A percentile compares a stretch with the other conserved stretches of the same genome.
These are phyloP conservation scores for Polychaeton citri DNA, from an alignment of 2,329 filamentous ascomycete species.

Conservation along the genomic window DNA sequence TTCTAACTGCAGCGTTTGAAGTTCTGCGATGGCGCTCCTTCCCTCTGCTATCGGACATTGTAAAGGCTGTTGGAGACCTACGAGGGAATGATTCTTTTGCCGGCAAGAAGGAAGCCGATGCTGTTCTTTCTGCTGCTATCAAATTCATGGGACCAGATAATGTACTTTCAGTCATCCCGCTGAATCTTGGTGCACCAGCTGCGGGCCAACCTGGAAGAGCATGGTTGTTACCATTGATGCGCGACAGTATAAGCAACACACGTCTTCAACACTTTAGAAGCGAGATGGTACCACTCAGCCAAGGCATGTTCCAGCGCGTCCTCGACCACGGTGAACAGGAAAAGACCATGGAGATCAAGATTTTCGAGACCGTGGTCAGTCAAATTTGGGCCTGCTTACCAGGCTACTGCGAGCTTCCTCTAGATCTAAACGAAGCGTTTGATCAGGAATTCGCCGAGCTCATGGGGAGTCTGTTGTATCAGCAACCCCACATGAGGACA, in stretches of 20 bases:
- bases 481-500: slow-evolving; percentile 73
- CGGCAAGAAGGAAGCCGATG: slow-evolving; percentile 89
- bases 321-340: slow-evolving; percentile 67
- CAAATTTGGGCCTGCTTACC: slow-evolving; percentile 91
- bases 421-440: slow-evolving; percentile 56
- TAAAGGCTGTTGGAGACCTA: slow-evolving; percentile 72
- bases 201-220: slow-evolving; percentile 72
- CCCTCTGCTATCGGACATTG: slow-evolving; percentile 62
- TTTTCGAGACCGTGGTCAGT: slow-evolving; percentile 90
- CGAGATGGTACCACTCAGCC: slow-evolving; percentile 80
- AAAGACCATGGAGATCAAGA: slow-evolving; percentile 93
- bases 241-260: slow-evolving; percentile 83
- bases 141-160: slow-evolving; percentile 79
- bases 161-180: slow-evolving; percentile 67
- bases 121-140: slow-evolving; percentile 76
- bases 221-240: slow-evolving; percentile 85
- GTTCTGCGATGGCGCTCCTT: slow-evolving; percentile 71
- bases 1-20: slow-evolving; percentile 77
- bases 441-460: slow-evolving; percentile 84
- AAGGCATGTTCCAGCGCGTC: slow-evolving; percentile 78
- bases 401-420: slow-evolving; percentile 84
- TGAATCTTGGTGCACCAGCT: slow-evolving; percentile 70
- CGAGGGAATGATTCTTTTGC: slow-evolving; percentile 78
- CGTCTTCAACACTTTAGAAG: slow-evolving; percentile 70
- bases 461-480: slow-evolving; percentile 81